Percentiles rank a stretch among this genome's conserved stretches.
Conservation (phyloP, 75 land plant genomes). For the Sequoiadendron giganteum region DNA sequence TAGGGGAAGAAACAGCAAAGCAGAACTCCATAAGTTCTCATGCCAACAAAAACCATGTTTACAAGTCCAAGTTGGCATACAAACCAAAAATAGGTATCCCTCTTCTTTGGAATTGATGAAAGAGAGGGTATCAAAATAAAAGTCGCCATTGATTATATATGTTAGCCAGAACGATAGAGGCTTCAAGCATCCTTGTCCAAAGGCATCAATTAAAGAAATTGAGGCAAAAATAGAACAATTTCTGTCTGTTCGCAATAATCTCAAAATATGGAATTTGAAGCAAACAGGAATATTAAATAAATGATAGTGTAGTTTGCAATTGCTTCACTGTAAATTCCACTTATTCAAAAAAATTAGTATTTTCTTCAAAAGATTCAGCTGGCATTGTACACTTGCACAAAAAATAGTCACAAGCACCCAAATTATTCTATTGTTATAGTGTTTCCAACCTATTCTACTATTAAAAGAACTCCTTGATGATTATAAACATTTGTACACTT, state of each 20-base stretch:
- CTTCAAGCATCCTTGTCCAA: background rate
- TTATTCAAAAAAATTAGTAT: background rate
- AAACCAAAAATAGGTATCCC: background rate
- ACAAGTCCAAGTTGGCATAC: background rate
- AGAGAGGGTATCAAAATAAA: too few relatives aligned
- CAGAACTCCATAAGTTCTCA: background rate
- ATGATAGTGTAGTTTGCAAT: background rate
- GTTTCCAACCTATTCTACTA: background rate
- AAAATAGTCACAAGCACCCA: background rate
- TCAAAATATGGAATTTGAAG: background rate
- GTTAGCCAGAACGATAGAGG: background rate
- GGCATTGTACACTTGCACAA: background rate
- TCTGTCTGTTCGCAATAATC: background rate
- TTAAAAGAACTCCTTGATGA: background rate
- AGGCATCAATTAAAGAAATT: background rate
- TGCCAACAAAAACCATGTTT: background rate
- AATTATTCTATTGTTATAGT: too few relatives aligned
- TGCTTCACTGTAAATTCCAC: background rate
- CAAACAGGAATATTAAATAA: background rate
- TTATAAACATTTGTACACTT: background rate
- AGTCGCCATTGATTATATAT: background rate
- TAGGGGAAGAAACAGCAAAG: too few relatives aligned
- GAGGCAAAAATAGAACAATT: background rate
- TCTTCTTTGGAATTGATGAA: background rate
- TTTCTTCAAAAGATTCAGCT: background rate